These are phyloP conservation scores for Penicillium palitans DNA, from an alignment of 2,329 filamentous ascomycete genomes.

Conservation along the genomic window DNA sequence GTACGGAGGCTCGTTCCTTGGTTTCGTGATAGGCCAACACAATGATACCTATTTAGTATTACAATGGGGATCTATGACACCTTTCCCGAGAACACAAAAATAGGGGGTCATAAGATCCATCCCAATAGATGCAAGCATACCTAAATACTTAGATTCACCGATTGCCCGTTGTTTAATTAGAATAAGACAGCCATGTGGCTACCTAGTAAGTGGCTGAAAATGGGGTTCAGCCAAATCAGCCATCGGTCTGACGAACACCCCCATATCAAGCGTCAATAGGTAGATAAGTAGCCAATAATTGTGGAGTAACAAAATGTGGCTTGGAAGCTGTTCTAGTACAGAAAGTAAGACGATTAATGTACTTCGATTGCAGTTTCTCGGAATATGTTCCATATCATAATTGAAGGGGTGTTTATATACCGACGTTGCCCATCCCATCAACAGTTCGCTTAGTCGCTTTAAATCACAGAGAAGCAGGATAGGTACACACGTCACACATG, in stretches of 20 bases:
- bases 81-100: not conserved
- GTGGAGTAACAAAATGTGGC: not conserved
- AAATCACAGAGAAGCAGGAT: conserved; percentile 21
- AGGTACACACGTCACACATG: conserved; percentile 30
- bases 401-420: conserved; percentile 26
- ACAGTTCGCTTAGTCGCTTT: conserved; percentile 22
- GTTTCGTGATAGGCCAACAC: not conserved
- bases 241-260: not conserved
- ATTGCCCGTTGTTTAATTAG: not conserved
- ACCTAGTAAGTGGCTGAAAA: not conserved
- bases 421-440: conserved; percentile 20
- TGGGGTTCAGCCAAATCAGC: not conserved
- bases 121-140: not conserved
- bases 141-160: not conserved
- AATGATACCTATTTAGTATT: not conserved
- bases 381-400: conserved; percentile 5
- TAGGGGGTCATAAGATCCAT: not conserved
- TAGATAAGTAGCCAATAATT: not conserved
- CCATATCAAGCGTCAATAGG: not conserved
- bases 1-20: not conserved
- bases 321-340: not conserved
- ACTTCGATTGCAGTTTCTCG: not conserved
- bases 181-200: conserved; percentile 1
- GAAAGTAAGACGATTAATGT: not conserved
- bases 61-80: not conserved